phyloP scores from a whole-genome alignment of 345 rosid species.

The Populus alba region DNA sequence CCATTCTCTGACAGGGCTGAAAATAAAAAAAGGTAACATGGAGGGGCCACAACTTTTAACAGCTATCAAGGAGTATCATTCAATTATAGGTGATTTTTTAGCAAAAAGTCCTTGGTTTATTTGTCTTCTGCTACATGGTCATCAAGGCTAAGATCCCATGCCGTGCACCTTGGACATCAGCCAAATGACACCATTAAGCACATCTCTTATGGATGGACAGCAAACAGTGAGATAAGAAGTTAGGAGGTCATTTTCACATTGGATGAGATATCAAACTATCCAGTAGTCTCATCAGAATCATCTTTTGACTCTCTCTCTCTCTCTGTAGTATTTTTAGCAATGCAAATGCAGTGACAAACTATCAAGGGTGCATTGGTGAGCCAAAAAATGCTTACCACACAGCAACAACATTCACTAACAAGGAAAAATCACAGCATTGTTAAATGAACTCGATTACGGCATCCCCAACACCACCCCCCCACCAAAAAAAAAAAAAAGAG shows the following conservation, averaged over 20 bases:
- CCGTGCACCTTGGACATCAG: background rate
- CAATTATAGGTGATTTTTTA: background rate
- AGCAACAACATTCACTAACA: background rate
- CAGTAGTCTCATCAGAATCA: background rate
- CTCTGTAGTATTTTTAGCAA: background rate
- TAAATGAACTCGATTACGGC: background rate
- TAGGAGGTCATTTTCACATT: background rate
- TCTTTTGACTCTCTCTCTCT: background rate
- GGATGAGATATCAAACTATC: background rate
- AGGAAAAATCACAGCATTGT: background rate
- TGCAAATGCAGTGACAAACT: background rate
- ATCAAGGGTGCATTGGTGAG: background rate
- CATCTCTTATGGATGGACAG: background rate
- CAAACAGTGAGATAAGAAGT: background rate
- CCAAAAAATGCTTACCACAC: conserved; percentile 7
- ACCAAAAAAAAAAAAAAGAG: too few relatives aligned
- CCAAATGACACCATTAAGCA: conserved; percentile 1
- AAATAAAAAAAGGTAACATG: background rate
- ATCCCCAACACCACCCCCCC: background rate
- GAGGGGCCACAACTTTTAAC: background rate
- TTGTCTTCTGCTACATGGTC: too few relatives aligned
- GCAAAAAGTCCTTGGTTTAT: too few relatives aligned
- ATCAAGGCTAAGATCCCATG: background rate
- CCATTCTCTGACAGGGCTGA: background rate
- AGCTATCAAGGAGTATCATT: background rate